Percentiles rank a stretch among this genome's conserved stretches.
phyloP scores from a whole-genome alignment of 495 filamentous ascomycete species.

The Penicillium paradoxum region DNA sequence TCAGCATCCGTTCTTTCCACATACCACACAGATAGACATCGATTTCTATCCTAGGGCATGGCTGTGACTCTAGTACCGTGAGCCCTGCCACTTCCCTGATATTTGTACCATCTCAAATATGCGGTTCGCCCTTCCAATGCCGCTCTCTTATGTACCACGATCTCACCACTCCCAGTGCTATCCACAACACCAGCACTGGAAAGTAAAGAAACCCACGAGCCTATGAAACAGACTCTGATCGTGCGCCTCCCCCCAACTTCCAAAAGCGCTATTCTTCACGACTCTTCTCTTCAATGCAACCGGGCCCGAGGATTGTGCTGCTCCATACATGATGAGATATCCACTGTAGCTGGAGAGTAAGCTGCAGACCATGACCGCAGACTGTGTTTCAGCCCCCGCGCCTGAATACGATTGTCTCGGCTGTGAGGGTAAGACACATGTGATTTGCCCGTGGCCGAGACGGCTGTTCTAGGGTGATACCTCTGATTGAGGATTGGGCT shows the following conservation, averaged over 20 bases:
- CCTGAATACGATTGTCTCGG: constrained; percentile 29
- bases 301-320: no score
- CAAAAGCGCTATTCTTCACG: no score
- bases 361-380: constrained; percentile 40
- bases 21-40: not conserved
- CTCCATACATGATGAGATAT: no score
- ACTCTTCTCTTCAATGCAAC: no score
- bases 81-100: constrained; percentile 28
- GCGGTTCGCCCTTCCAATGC: constrained; percentile 27
- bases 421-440: constrained; percentile 27
- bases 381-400: constrained; percentile 35
- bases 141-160: constrained; percentile 30
- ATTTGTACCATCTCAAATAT: constrained; percentile 34
- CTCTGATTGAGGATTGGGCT: constrained; percentile 32
- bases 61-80: constrained; percentile 22
- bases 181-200: constrained; percentile 18
- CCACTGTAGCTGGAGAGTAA: constrained; percentile 40
- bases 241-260: no score
- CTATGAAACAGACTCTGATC: no score
- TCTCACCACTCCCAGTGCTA: constrained; percentile 45
- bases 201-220: no score
- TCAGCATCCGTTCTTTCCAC: not conserved
- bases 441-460: constrained; percentile 42
- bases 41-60: no score
- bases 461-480: constrained; percentile 34